Base-by-base conservation (phyloP, 345 rosid species). In the Citrus medica region DNA sequence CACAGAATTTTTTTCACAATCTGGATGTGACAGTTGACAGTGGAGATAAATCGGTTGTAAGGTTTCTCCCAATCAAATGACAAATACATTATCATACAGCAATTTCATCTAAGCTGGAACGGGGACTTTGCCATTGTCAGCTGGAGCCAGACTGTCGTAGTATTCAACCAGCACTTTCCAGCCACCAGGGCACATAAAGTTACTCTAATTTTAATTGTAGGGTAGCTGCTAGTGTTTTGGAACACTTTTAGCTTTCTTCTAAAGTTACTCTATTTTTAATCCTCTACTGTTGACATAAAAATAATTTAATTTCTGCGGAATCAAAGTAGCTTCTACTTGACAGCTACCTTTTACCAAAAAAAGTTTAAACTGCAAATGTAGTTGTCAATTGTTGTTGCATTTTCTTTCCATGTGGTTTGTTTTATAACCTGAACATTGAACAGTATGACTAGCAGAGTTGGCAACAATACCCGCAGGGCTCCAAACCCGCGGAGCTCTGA, bases 121-220 rank as follows among this genome's bases (percentile, higher is more conserved):
- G 6, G 32, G 21, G 51, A 73, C 64, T 37, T 30, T 58, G 27
- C 27, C 53, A 67, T 70, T 88, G 79, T 73, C 87, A 0, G 89
- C 78, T 0, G 89, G 86, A 28, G 89, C 71, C 79, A 93, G 79
- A 78, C 97, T 91, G 72, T 89, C 98, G 5, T 94, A 94, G 87
- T 93, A 93, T 12, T 94, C 98, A 0, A 92, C 97, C 85, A 93
- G 80, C 80, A 94, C 97, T 80, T 95, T 64, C 99, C 99, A 95
- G 38, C 99, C 98, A 55, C 95, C 91, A 14, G 98, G 97, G 82
- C 99, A 95, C 99, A 95, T 93, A 84, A 95, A 95, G n/a, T n/a
- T n/a, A n/a, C n/a, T n/a, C n/a, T n/a, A n/a, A n/a, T n/a, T n/a
- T n/a, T 63, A 27, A 63, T 30, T 63, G 7, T 16, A 17, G 16